Base-by-base conservation (phyloP, 2,329 filamentous ascomycete species). In the Colletotrichum spinosum region DNA sequence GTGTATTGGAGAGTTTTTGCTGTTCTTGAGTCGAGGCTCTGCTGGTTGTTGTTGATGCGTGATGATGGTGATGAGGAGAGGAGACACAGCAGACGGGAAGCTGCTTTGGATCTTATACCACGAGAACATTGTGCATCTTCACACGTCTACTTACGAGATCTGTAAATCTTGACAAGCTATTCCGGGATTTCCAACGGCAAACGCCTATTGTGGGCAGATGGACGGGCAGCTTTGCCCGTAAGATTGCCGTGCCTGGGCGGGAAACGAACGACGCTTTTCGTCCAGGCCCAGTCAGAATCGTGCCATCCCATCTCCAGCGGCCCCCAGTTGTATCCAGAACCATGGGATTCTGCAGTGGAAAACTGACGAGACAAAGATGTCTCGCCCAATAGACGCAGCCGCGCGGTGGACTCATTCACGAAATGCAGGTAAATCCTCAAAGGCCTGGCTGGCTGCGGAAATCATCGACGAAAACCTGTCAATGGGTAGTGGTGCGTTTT, bases 191-290 rank as follows among this genome's bases (percentile, higher is more conserved):
- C 58, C 52, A 48, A 63, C 58, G 63, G 63, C 48, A 57, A 57
- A 57, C 63, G 38, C 63, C 67, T 65, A 68, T 62, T 55, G 55
- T 69, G 67, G 67, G 65, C 67, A 69, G 67, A 66, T 67, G 55
- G 39, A 34, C 49, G 49, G 51, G 61, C 53, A 57, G 52, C 50
- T 55, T 55, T 57, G 55, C 61, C 67, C 67, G 67, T 62, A 60
- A 58, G 51, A 69, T 69, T 68, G 54, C 58, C 66, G 67, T 69
- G 55, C 57, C 45, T 49, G 50, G 58, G 45, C 46, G 45, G 12
- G 50, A 66, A 51, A 25, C 42, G 63, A 53, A 52, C 54, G 59
- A 67, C 60, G 49, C 64, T 65, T 48, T 38, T 44, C 46, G 55
- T 50, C 48, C 37, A 48, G 59, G 59, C 53, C 37, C 51, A 48